Evolutionary conservation across 2,329 filamentous ascomycete genomes (phyloP), one percentile per base, ranked within the genome.

Genomic region (Colletotrichum neosansevieriae): DNA sequence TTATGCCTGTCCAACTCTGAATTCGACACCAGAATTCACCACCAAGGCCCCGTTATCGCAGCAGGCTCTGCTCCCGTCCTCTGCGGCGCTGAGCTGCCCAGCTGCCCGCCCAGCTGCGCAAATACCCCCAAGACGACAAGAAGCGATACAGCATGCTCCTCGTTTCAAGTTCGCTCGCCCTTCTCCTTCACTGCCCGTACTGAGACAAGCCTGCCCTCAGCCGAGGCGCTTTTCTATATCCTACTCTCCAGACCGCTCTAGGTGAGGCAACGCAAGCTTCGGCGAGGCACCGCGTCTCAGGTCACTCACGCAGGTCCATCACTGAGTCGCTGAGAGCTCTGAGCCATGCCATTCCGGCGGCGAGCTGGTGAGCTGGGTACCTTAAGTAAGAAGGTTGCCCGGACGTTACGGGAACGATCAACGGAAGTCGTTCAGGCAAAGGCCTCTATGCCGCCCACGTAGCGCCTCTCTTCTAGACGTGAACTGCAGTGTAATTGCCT

Each of bases 11-110:
- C n/a, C 9, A 24, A 54, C 24, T 13, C 49, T 29, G 45, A 21
- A 19, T 29, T 34, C 29, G 17, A 40, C 53, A 13, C 54, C 54
- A 58, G 54, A 21, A 45, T 54, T 44, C 54, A 68, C 54, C 59
- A 54, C 61, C 15, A n/a, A 24, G 13, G 17, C 54, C 64, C 65
- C 65, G 65, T 68, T 68, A 68, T 68, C 65, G 65, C 65, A 65
- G 51, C 51, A 34, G 12, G 29, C 36, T 45, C 13, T 45, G 17
- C 53, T n/a, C 29, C 7, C 29, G 29, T 29, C 34, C 29, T 13
- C 38, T 32, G 17, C 9, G 49, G 32, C 29, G 19, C 29, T 21
- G 40, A 17, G 21, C 11, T 59, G 57, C 47, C 21, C 32, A 19
- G 34, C n/a, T n/a, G 21, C 21, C 21, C 21, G 21, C 21, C 21